Conservation (phyloP, 768 basidiomycete species). For the Saitozyma podzolica region DNA sequence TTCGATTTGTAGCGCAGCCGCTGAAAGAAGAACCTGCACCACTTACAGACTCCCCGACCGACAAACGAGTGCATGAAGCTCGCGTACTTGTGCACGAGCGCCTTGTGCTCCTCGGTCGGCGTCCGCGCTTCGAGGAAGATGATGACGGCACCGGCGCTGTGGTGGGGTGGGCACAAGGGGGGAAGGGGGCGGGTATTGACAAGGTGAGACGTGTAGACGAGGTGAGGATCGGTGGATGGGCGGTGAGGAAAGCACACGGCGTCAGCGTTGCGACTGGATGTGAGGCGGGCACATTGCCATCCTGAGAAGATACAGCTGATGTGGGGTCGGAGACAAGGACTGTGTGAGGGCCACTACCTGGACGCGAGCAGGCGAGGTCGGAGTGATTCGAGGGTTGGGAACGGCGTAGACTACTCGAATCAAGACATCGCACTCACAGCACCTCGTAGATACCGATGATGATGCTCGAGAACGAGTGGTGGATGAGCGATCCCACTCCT, state of each 20-base stretch:
- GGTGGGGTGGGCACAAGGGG: not conserved
- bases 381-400: not conserved
- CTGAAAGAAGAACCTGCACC: conserved; percentile 5
- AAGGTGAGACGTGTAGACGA: too few species aligned
- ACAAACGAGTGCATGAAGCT: conserved; percentile 52
- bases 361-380: not conserved
- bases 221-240: too few species aligned
- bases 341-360: too few species aligned
- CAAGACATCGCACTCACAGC: conserved; percentile 32
- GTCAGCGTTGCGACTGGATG: too few species aligned
- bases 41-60: conserved; percentile 53
- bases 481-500: conserved; percentile 47
- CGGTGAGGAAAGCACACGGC: too few species aligned
- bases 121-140: conserved; percentile 49
- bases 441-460: conserved; percentile 52
- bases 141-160: conserved; percentile 44
- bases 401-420: not conserved
- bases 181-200: too few species aligned
- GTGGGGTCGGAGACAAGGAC: too few species aligned
- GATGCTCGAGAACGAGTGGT: conserved; percentile 51
- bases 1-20: not conserved
- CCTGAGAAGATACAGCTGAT: too few species aligned
- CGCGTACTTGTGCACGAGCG: conserved; percentile 49
- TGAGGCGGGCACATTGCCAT: too few species aligned
- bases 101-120: conserved; percentile 50